Evolutionary conservation across 805 yeast genomes (phyloP).

Genomic region (Nematodospora valgi): DNA sequence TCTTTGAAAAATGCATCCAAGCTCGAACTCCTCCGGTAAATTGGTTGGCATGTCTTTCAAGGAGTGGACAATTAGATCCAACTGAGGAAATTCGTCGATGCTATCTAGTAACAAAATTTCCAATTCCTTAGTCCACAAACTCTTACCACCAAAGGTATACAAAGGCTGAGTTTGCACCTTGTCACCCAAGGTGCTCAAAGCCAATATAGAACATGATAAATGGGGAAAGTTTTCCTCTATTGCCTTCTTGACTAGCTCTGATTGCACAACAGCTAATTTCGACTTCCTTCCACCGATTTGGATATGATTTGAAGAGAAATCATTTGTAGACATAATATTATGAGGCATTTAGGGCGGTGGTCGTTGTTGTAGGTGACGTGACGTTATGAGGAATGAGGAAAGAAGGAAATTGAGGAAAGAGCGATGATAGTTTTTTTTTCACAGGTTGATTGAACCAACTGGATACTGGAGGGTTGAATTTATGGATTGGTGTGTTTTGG

Average conservation of each 20-base stretch:
- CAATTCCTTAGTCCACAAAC: conserved; percentile 93
- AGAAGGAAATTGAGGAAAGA: too few relatives aligned
- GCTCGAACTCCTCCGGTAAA: conserved; percentile 82
- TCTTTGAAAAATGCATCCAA: conserved; percentile 83
- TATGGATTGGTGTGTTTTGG: too few relatives aligned
- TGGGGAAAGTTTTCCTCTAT: conserved; percentile 63
- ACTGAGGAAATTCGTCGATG: conserved; percentile 58
- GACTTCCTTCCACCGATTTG: conserved; percentile 89
- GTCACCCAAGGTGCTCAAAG: conserved; percentile 87
- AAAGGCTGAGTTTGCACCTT: conserved; percentile 80
- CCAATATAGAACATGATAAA: conserved; percentile 68
- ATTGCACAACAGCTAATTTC: conserved; percentile 81
- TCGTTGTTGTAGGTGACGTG: neutral
- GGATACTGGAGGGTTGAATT: too few relatives aligned
- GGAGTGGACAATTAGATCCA: conserved; percentile 91
- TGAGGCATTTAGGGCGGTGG: conserved; percentile 5
- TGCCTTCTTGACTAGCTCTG: conserved; percentile 62
- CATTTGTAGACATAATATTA: conserved; percentile 8
- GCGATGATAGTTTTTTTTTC: too few relatives aligned
- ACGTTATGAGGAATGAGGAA: neutral
- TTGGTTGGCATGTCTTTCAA: conserved; percentile 90
- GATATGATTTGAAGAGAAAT: conserved; percentile 16
- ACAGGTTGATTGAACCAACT: too few relatives aligned
- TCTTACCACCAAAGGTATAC: conserved; percentile 93
- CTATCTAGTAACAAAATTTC: conserved; percentile 70